phyloP scores from a whole-genome alignment of 768 basidiomycete species.

The Pulveroboletus sp. region DNA sequence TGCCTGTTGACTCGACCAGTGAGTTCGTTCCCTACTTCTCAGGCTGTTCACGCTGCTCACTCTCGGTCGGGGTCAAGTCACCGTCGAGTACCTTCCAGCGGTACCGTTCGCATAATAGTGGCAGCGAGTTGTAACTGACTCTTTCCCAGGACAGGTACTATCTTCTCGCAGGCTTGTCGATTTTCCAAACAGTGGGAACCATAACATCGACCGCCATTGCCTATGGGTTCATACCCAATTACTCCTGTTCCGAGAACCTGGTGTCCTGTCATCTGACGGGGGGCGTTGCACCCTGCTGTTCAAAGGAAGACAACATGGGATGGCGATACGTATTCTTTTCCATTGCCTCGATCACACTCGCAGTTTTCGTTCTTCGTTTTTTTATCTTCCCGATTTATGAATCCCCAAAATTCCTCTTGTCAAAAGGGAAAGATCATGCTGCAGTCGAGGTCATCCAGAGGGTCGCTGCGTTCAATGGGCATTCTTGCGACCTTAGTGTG shows the following conservation, averaged over 20 bases:
- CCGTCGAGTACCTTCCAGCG: conserved; percentile 13
- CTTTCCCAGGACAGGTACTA: conserved; percentile 10
- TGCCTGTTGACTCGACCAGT: conserved; percentile 18
- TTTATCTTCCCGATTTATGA: conserved; percentile 17
- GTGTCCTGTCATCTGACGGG: conserved; percentile 12
- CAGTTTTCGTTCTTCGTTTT: conserved; percentile 12
- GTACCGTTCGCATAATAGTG: too few species aligned
- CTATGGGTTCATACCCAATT: conserved; percentile 11
- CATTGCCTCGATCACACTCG: conserved; percentile 7
- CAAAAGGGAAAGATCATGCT: conserved; percentile 9
- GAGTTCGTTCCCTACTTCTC: not conserved
- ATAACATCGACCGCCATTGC: not conserved
- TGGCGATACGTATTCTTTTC: conserved; percentile 18
- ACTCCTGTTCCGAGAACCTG: conserved; percentile 13
- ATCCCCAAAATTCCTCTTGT: conserved; percentile 12
- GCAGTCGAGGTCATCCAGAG: conserved; percentile 17
- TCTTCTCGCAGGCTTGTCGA: conserved; percentile 11
- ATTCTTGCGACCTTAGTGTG: conserved; percentile 7
- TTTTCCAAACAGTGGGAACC: conserved; percentile 4
- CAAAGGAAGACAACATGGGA: conserved; percentile 15
- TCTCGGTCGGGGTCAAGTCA: not conserved
- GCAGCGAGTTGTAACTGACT: not conserved
- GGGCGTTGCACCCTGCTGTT: conserved; percentile 15
- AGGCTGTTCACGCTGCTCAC: not conserved
- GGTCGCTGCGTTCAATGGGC: conserved; percentile 13